A percentile compares a stretch with the other conserved stretches of the same genome.
Evolutionary conservation across 768 basidiomycete genomes (phyloP).

Genomic region (Mycena pura): DNA sequence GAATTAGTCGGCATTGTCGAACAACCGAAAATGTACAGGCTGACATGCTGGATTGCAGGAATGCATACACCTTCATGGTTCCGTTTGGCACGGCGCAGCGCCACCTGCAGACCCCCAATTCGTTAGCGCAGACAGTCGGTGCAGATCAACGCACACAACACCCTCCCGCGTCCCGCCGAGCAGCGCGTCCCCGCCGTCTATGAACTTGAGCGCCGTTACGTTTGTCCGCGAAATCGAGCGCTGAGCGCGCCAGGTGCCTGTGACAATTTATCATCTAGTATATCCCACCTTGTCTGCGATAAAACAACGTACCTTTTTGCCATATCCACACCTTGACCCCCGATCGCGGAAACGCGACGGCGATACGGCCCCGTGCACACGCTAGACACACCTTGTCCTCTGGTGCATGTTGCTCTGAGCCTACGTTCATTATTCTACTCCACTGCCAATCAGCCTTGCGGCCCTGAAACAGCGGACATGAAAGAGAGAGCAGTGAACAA

Average conservation of each 20-base stretch:
- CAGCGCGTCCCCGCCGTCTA: conserved; percentile 66
- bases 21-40: conserved; percentile 29
- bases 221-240: conserved; percentile 69
- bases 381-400: conserved; percentile 59
- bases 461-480: conserved; percentile 38
- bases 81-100: conserved; percentile 73
- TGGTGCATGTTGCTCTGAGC: conserved; percentile 41
- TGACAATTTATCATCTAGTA: conserved; percentile 3
- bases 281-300: neutral
- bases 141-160: conserved; percentile 54
- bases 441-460: conserved; percentile 58
- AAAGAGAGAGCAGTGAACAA: neutral
- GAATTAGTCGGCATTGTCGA: neutral
- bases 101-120: conserved; percentile 55
- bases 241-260: conserved; percentile 70
- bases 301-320: conserved; percentile 52
- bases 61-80: conserved; percentile 63
- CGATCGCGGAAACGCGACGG: conserved; percentile 62
- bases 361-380: conserved; percentile 62
- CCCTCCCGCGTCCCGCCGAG: conserved; percentile 76
- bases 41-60: conserved; percentile 66
- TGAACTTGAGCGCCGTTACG: conserved; percentile 67
- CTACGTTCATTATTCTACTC: conserved; percentile 60
- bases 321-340: conserved; percentile 74
- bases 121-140: conserved; percentile 7